phyloP scores from a whole-genome alignment of 75 land plant genomes.

The Selaginella moellendorffii region DNA sequence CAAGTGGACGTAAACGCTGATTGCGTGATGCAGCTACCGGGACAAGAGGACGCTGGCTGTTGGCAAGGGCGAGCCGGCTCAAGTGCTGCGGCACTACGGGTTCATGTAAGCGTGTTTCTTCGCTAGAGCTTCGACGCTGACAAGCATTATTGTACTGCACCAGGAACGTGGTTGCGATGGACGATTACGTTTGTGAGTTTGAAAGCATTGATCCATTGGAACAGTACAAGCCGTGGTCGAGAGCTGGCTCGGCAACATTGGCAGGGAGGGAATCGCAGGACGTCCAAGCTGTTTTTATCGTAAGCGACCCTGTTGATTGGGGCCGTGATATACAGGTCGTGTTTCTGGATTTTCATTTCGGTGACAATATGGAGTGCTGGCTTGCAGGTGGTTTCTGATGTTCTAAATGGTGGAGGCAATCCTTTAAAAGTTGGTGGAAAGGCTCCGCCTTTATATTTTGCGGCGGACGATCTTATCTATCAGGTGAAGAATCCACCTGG shows the following conservation, averaged over 20 bases:
- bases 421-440: constrained; percentile 44
- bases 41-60: constrained; percentile 51
- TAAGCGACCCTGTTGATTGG: constrained; percentile 96
- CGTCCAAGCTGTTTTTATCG: constrained; percentile 64
- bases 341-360: not conserved
- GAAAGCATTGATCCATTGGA: constrained; percentile 65
- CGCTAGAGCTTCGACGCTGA: too few relatives aligned
- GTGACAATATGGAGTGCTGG: not conserved
- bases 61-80: constrained; percentile 84
- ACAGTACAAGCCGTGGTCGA: constrained; percentile 47
- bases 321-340: constrained; percentile 91
- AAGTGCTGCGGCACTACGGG: constrained; percentile 76
- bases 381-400: constrained; percentile 79
- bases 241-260: constrained; percentile 3
- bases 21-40: constrained; percentile 44
- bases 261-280: constrained; percentile 15
- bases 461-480: constrained; percentile 82
- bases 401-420: constrained; percentile 70
- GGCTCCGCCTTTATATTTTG: constrained; percentile 45
- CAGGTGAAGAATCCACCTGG: constrained; percentile 33
- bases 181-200: constrained; percentile 52
- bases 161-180: constrained; percentile 84
- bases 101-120: constrained; percentile 36
- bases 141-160: too few relatives aligned
- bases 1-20: too few relatives aligned